Evolutionary conservation across 768 basidiomycete species (phyloP), one percentile per base, ranked within the genome.

Genomic region (Pleurotus pulmonarius): DNA sequence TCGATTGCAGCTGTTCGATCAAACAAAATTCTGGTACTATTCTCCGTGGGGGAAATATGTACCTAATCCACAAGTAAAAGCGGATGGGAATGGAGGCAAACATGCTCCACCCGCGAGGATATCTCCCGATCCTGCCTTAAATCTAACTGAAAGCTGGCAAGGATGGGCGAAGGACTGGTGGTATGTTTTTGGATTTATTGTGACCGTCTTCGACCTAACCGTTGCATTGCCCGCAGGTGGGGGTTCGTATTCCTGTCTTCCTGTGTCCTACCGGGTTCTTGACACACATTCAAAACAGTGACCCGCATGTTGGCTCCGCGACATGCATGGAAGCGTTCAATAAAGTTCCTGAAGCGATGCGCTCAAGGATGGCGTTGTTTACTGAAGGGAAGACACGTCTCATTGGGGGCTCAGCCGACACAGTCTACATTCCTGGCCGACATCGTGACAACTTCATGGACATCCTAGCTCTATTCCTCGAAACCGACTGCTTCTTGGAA

Each of bases 401-500:
- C 24, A 68, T 81, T 38, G 78, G 79, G 16, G 80, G 80, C 12
- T 80, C 77, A 0, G 73, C 68, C 15, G 79, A 80, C 57, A 81
- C 78, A 47, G 52, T 80, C 53, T 80, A 81, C 60, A 71, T 80
- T 45, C 80, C 80, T 5, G 74, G 74, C 11, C 68, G 70, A 2
- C 74, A 76, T 55, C 70, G 72, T 37, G 55, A 54, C 11, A 55
- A 61, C 5, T 75, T 80, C 65, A 72, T 79, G 70, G 71, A 76
- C 13, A 65, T 71, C 8, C 64, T 80, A 9, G 74, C 66, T 0
- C 60, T 71, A 15, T 81, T 81, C 64, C 68, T 81, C 18, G 72
- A 76, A 59, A 80, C 79, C 8, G 47, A 73, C 34, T 79, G 77
- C 59, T 81, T 81, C 66, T 60, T 79, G 26, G 79, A 81, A 60